Conservation (phyloP, 2,329 filamentous ascomycete genomes). For the Knoxdaviesia proteae region DNA sequence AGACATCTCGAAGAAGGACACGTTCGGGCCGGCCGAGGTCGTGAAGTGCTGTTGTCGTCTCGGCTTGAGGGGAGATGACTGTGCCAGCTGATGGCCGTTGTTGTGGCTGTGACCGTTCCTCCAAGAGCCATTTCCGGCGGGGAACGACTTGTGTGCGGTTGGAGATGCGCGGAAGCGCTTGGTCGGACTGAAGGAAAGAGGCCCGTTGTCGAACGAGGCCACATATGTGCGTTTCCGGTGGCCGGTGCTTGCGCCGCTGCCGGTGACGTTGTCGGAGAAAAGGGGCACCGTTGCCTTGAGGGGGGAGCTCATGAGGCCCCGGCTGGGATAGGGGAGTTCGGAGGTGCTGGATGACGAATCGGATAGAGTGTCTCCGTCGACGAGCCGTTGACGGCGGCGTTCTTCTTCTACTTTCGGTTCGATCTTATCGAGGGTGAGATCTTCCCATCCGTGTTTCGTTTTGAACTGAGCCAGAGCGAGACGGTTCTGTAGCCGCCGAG, state of each 20-base stretch:
- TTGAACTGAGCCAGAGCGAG: constrained; percentile 94
- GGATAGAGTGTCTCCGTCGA: constrained; percentile 55
- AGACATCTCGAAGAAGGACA: constrained; percentile 54
- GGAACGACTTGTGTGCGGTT: constrained; percentile 34
- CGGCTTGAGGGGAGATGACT: constrained; percentile 72
- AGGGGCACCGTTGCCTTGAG: constrained; percentile 47
- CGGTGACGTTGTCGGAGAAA: constrained; percentile 65
- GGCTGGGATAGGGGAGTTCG: constrained; percentile 48
- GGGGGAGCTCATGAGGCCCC: constrained; percentile 62
- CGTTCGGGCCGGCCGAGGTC: constrained; percentile 45
- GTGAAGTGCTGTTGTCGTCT: constrained; percentile 57
- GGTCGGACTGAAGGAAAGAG: constrained; percentile 28
- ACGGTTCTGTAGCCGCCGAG: constrained; percentile 76
- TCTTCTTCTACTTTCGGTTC: constrained; percentile 69
- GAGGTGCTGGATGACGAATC: constrained; percentile 75
- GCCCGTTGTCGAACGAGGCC: constrained; percentile 31
- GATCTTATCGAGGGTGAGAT: constrained; percentile 67
- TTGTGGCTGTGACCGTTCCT: constrained; percentile 25
- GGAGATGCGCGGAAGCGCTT: constrained; percentile 55
- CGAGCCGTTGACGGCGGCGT: constrained; percentile 49
- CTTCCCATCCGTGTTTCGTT: constrained; percentile 87
- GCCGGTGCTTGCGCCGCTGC: constrained; percentile 45
- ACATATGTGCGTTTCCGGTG: constrained; percentile 44
- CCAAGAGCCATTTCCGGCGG: constrained; percentile 41
- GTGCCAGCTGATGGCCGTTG: constrained; percentile 45